These are phyloP conservation scores for Bruguiera gymnorhiza DNA, from an alignment of 345 rosid genomes.

Conservation along the genomic window DNA sequence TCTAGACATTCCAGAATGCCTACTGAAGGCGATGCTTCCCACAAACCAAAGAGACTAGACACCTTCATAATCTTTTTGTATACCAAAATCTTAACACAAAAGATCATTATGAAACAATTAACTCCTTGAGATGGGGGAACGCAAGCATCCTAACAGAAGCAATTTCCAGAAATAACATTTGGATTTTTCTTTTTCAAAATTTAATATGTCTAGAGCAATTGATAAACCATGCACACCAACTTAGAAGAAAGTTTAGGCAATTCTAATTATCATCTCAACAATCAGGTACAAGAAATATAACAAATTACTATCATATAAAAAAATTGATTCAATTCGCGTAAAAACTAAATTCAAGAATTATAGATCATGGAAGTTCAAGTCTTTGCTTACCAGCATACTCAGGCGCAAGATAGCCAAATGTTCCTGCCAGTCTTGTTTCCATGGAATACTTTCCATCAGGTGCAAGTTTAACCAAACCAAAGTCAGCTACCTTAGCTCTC, in stretches of 20 bases:
- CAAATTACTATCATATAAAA: background rate
- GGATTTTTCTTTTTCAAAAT: too few relatives aligned
- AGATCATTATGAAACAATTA: too few relatives aligned
- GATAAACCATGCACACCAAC: too few relatives aligned
- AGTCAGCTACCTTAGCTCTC: constrained; percentile 96
- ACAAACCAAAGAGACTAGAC: too few relatives aligned
- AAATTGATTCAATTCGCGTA: background rate
- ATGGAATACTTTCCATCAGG: constrained; percentile 84
- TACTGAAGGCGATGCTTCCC: too few relatives aligned
- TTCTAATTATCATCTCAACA: background rate
- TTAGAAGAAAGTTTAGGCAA: background rate
- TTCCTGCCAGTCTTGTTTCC: constrained; percentile 92
- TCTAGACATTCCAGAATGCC: too few relatives aligned
- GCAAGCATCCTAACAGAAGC: too few relatives aligned
- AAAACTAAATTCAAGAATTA: constrained; percentile 2
- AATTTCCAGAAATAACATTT: too few relatives aligned
- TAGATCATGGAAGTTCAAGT: background rate
- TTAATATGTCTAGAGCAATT: too few relatives aligned
- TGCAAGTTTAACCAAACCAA: constrained; percentile 83
- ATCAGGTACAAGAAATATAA: background rate
- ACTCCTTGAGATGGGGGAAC: too few relatives aligned
- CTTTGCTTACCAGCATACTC: constrained; percentile 77
- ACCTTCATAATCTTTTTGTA: too few relatives aligned
- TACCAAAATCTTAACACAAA: too few relatives aligned
- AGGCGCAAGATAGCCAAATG: constrained; percentile 95